Conservation (phyloP, 805 yeast genomes). For the Torulaspora microellipsoides region DNA sequence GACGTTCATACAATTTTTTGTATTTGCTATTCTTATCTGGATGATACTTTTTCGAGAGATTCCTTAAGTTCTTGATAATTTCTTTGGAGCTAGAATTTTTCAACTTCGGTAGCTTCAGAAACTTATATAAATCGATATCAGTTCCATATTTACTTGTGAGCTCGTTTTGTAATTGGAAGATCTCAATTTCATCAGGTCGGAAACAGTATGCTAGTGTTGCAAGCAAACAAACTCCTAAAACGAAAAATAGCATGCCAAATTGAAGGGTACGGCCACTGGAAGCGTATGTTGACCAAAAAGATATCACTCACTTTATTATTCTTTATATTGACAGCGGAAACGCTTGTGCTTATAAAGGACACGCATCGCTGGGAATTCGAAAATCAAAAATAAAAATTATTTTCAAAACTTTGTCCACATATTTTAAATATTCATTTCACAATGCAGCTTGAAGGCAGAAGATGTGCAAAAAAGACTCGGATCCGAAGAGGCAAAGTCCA, state of each 20-base stretch:
- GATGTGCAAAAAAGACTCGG: no score
- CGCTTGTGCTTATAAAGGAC: no score
- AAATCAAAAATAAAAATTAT: no score
- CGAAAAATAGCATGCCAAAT: constrained; percentile 5
- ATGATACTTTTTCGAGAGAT: constrained; percentile 65
- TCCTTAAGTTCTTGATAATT: constrained; percentile 63
- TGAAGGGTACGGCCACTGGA: no score
- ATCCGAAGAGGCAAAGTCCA: no score
- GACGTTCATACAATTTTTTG: constrained; percentile 58
- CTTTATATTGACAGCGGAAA: no score
- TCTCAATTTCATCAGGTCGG: constrained; percentile 68
- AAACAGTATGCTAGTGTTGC: constrained; percentile 43
- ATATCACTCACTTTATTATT: no score
- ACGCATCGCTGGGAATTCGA: no score
- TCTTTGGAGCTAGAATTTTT: constrained; percentile 47
- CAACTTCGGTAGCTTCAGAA: constrained; percentile 46
- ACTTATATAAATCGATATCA: constrained; percentile 61
- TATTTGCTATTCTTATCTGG: constrained; percentile 70
- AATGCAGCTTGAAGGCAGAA: no score
- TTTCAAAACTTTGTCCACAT: no score
- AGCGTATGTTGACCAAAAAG: no score
- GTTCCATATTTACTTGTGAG: constrained; percentile 58
- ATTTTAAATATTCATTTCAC: no score
- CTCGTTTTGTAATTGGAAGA: constrained; percentile 66
- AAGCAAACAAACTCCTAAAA: constrained; percentile 15